Conservation (phyloP, 169 alveolate genomes). For the Plasmodium coatneyi region DNA sequence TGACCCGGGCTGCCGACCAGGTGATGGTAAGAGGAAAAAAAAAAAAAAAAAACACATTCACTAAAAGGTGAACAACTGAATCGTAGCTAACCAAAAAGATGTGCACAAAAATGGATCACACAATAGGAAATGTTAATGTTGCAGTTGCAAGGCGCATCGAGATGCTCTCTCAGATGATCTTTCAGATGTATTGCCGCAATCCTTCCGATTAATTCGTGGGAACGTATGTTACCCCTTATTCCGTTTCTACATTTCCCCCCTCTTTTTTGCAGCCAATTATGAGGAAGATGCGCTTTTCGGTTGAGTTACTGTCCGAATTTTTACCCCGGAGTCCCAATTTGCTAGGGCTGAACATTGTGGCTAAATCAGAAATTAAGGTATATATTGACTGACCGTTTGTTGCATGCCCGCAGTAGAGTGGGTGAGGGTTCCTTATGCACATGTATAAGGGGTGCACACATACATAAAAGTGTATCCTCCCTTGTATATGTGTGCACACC, state of each 20-base stretch:
- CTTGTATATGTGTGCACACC: neutral
- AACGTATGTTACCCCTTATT: neutral
- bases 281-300: slow-evolving; percentile 50
- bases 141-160: neutral
- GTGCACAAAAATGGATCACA: neutral
- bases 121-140: neutral
- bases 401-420: neutral
- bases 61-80: neutral
- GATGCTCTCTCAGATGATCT: neutral
- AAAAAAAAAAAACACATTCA: neutral
- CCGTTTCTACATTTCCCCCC: neutral
- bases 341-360: slow-evolving; percentile 51
- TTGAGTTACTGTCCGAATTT: slow-evolving; percentile 61
- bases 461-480: neutral
- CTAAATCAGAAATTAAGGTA: slow-evolving; percentile 73
- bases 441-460: neutral
- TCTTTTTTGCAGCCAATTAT: slow-evolving; percentile 50
- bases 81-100: neutral
- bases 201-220: neutral
- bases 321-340: slow-evolving; percentile 36
- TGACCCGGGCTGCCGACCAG: slow-evolving; percentile 59
- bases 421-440: neutral
- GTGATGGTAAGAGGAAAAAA: slow-evolving; percentile 24
- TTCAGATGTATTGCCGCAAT: too few species aligned
- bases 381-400: neutral